phyloP scores from a whole-genome alignment of 148 eudicot genomes.

The Amaranthus cruentus region DNA sequence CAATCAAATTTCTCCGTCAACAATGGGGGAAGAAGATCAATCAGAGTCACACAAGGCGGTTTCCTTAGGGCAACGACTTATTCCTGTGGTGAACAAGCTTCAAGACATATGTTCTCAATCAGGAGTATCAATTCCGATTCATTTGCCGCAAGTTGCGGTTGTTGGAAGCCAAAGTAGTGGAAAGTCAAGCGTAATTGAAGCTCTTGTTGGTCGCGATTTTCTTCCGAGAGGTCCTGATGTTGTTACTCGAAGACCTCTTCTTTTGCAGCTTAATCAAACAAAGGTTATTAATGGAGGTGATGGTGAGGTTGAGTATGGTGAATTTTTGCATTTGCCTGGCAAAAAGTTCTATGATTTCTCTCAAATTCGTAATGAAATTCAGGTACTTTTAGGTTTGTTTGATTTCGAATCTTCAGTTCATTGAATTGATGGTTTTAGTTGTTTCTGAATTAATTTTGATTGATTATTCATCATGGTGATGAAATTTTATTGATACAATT shows the following conservation, averaged over 20 bases:
- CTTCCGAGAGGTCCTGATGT: constrained; percentile 54
- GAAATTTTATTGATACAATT: too few relatives aligned
- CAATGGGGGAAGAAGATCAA: constrained; percentile 21
- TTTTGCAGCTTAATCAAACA: constrained; percentile 47
- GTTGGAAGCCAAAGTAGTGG: constrained; percentile 74
- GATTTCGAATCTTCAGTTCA: background rate
- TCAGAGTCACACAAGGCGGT: constrained; percentile 9
- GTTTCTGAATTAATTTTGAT: background rate
- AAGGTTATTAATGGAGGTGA: background rate
- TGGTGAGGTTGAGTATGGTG: constrained; percentile 42
- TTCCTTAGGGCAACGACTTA: constrained; percentile 41
- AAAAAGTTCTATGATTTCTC: constrained; percentile 45
- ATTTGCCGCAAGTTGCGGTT: constrained; percentile 63
- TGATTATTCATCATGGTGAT: too few relatives aligned
- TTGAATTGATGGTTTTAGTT: background rate
- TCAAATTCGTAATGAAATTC: constrained; percentile 44
- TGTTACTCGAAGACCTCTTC: constrained; percentile 53
- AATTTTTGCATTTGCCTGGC: constrained; percentile 55
- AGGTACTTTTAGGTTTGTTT: constrained; percentile 24
- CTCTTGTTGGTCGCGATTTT: constrained; percentile 62
- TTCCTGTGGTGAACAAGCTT: constrained; percentile 57
- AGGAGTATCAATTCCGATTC: constrained; percentile 32
- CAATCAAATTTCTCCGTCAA: background rate
- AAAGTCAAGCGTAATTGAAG: constrained; percentile 59
- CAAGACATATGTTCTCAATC: constrained; percentile 57